A percentile compares a stretch with the other conserved stretches of the same genome.
Evolutionary conservation across 2,329 filamentous ascomycete genomes (phyloP).

Genomic region (Xylaria sp.): DNA sequence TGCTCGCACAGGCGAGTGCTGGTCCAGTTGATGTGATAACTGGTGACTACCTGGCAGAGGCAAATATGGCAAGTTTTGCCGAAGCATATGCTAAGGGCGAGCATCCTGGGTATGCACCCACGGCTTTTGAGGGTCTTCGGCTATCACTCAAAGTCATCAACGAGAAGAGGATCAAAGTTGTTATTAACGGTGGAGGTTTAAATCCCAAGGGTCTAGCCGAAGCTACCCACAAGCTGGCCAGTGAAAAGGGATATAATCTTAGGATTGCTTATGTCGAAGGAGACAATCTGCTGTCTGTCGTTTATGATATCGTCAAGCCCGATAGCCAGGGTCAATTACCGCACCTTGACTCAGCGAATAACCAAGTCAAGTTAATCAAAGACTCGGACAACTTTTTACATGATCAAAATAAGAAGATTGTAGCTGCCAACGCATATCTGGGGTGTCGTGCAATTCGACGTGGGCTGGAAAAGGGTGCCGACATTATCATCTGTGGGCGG

Average conservation of each 20-base stretch:
- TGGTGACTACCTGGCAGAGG: not conserved
- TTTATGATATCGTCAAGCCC: conserved; percentile 35
- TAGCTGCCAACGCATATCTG: conserved; percentile 61
- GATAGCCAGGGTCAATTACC: conserved; percentile 43
- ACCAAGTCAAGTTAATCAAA: conserved; percentile 53
- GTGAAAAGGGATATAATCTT: conserved; percentile 34
- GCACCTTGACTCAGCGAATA: conserved; percentile 50
- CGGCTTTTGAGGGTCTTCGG: not conserved
- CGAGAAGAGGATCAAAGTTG: not conserved
- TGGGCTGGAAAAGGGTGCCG: conserved; percentile 55
- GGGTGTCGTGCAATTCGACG: conserved; percentile 60
- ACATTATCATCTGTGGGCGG: conserved; percentile 61
- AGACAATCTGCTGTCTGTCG: conserved; percentile 50
- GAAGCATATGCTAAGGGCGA: not conserved
- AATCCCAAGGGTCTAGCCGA: conserved; percentile 47
- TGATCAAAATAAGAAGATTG: conserved; percentile 48
- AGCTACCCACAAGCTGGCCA: conserved; percentile 60
- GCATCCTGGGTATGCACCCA: not conserved
- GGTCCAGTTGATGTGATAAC: not conserved
- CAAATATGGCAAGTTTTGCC: not conserved
- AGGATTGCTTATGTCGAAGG: conserved; percentile 47
- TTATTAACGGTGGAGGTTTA: not conserved
- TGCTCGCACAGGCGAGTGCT: not conserved
- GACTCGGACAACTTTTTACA: conserved; percentile 50
- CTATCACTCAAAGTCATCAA: not conserved